Conservation (phyloP, 2,329 filamentous ascomycete species). For the Botrytis tulipae region DNA sequence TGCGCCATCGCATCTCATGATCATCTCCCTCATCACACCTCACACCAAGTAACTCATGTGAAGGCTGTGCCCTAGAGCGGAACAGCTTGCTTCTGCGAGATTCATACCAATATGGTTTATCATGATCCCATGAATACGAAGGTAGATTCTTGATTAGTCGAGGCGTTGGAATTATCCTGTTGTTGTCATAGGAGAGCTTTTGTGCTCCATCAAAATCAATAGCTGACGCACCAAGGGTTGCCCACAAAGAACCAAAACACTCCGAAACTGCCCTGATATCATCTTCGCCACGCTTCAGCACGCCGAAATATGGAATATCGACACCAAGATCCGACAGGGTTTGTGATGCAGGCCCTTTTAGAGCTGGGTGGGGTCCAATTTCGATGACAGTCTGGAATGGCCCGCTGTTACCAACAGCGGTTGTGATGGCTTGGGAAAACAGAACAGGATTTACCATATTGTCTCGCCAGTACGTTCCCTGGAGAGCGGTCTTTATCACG, state of each 20-base stretch:
- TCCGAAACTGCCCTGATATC: slow-evolving; percentile 13
- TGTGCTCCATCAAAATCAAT: slow-evolving; percentile 36
- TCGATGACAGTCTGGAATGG: slow-evolving; percentile 18
- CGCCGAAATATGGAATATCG: slow-evolving; percentile 35
- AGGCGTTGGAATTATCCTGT: too few relatives aligned
- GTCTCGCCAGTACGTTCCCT: slow-evolving; percentile 22
- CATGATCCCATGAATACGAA: slow-evolving; percentile 49
- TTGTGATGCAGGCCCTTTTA: slow-evolving; percentile 22
- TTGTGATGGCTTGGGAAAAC: slow-evolving; percentile 13
- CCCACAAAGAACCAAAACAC: slow-evolving; percentile 3
- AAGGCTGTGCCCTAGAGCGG: slow-evolving; percentile 39
- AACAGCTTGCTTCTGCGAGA: slow-evolving; percentile 47
- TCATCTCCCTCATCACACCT: slow-evolving; percentile 30
- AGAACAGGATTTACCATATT: slow-evolving; percentile 24
- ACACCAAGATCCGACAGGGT: slow-evolving; percentile 34
- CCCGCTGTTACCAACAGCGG: too few relatives aligned
- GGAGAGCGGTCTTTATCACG: too few relatives aligned
- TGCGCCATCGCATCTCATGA: slow-evolving; percentile 27
- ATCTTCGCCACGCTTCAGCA: slow-evolving; percentile 17
- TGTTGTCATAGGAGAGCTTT: too few relatives aligned
- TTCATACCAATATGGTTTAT: slow-evolving; percentile 48
- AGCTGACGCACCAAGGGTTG: slow-evolving; percentile 4
- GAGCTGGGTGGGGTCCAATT: slow-evolving; percentile 23
- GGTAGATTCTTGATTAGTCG: slow-evolving; percentile 36
- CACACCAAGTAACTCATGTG: slow-evolving; percentile 42